Evolutionary conservation across 257 asterid species (phyloP).

Genomic region (Datura wrightii): DNA sequence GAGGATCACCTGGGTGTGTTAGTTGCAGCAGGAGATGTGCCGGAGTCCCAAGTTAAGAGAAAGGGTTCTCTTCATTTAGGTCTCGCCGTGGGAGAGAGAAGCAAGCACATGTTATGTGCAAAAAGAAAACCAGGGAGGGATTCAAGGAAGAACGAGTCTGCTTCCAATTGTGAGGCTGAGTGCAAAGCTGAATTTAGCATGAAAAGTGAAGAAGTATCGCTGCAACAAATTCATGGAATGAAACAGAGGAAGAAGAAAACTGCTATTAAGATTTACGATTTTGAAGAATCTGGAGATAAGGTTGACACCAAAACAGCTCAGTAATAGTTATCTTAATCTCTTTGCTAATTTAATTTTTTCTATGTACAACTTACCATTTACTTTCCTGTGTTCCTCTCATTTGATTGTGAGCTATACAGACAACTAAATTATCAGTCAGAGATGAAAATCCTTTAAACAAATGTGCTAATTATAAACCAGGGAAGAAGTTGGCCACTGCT

Average conservation of each 20-base stretch:
- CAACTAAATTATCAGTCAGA: neutral
- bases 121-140: constrained; percentile 9
- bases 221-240: constrained; percentile 28
- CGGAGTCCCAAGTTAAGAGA: too few relatives aligned
- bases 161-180: constrained; percentile 8
- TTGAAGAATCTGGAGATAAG: constrained; percentile 24
- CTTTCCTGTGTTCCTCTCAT: neutral
- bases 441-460: neutral
- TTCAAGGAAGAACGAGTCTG: constrained; percentile 25
- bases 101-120: too few relatives aligned
- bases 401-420: neutral
- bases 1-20: too few relatives aligned
- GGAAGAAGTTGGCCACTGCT: neutral
- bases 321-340: neutral
- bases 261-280: neutral
- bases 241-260: constrained; percentile 1
- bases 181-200: constrained; percentile 18
- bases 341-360: neutral
- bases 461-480: too few relatives aligned
- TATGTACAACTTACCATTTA: neutral
- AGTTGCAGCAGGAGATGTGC: too few relatives aligned
- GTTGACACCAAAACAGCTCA: constrained; percentile 8
- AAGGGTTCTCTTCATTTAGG: too few relatives aligned
- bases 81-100: too few relatives aligned
- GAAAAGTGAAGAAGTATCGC: constrained; percentile 39